Percentiles rank a stretch among this genome's conserved stretches.
Evolutionary conservation across 2,329 filamentous ascomycete species (phyloP).

Genomic region (Neonectria punicea): DNA sequence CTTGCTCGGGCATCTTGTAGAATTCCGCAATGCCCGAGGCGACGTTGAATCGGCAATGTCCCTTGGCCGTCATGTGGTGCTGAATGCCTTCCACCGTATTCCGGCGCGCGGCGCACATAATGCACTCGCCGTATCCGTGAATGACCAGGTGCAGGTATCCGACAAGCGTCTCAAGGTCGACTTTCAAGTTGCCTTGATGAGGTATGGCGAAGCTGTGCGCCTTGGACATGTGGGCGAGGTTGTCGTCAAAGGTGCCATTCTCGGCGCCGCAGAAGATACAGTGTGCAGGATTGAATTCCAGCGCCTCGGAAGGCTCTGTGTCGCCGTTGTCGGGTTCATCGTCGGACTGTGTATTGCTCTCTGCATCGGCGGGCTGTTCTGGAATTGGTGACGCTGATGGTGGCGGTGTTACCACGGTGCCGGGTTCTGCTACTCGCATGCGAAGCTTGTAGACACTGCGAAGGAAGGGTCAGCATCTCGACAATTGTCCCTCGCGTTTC

Average conservation of each 20-base stretch:
- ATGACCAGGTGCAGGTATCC: conserved; percentile 61
- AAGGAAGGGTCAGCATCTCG: not conserved
- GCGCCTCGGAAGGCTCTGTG: not conserved
- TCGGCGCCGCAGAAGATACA: conserved; percentile 57
- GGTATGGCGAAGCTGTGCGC: conserved; percentile 59
- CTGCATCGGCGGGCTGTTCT: not conserved
- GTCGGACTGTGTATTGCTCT: not conserved
- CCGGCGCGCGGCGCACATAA: conserved; percentile 59
- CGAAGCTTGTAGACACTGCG: not conserved
- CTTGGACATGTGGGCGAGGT: conserved; percentile 59
- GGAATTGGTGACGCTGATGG: not conserved
- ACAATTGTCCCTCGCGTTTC: not conserved
- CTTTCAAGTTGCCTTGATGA: conserved; percentile 49
- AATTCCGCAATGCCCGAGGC: conserved; percentile 54
- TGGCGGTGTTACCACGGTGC: not conserved
- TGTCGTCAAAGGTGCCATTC: conserved; percentile 48
- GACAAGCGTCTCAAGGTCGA: conserved; percentile 60
- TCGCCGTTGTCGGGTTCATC: not conserved
- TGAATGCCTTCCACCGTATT: conserved; percentile 56
- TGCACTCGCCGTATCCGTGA: conserved; percentile 59
- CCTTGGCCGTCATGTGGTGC: conserved; percentile 62
- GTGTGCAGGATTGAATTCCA: conserved; percentile 10
- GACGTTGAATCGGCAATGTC: conserved; percentile 58
- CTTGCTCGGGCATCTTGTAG: conserved; percentile 44
- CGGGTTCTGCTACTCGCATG: not conserved